phyloP scores from a whole-genome alignment of 495 filamentous ascomycete species.

The Aspergillus conjunctus region DNA sequence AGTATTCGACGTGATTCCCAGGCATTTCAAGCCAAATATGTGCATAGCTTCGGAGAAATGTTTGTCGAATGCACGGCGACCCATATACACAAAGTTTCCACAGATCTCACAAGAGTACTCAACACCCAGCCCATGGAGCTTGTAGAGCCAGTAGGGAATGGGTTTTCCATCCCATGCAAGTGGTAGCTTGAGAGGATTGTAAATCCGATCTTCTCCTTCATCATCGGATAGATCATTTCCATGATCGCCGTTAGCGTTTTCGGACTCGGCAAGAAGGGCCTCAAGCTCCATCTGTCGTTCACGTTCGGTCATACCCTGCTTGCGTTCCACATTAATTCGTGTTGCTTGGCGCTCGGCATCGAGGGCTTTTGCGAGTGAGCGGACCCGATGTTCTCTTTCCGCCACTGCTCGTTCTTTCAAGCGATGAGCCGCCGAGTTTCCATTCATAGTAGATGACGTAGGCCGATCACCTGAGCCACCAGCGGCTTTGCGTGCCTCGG shows the following conservation, averaged over 20 bases:
- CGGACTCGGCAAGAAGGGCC: constrained; percentile 70
- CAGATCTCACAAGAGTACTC: constrained; percentile 97
- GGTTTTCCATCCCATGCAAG: constrained; percentile 98
- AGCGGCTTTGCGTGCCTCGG: constrained; percentile 58
- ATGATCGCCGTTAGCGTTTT: constrained; percentile 45
- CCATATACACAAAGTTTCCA: constrained; percentile 97
- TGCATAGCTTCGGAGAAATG: constrained; percentile 94
- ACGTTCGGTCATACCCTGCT: constrained; percentile 92
- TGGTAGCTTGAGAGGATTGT: constrained; percentile 95
- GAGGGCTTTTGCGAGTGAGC: constrained; percentile 74
- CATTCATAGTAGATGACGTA: constrained; percentile 25
- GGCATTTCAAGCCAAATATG: constrained; percentile 87
- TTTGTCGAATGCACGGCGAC: constrained; percentile 93
- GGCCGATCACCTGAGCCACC: constrained; percentile 30
- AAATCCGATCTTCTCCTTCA: constrained; percentile 77
- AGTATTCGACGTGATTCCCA: constrained; percentile 86
- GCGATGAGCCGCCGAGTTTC: constrained; percentile 48
- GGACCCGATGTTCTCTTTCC: constrained; percentile 82
- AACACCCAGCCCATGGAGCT: constrained; percentile 91
- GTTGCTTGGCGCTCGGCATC: constrained; percentile 80
- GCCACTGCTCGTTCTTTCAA: constrained; percentile 90
- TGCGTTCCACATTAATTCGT: constrained; percentile 87
- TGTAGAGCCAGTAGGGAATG: constrained; percentile 98
- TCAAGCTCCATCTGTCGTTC: constrained; percentile 91
- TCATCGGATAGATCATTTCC: constrained; percentile 65